Conservation (phyloP, 2,329 filamentous ascomycete genomes). For the Aspergillus fumigatiaffinis region DNA sequence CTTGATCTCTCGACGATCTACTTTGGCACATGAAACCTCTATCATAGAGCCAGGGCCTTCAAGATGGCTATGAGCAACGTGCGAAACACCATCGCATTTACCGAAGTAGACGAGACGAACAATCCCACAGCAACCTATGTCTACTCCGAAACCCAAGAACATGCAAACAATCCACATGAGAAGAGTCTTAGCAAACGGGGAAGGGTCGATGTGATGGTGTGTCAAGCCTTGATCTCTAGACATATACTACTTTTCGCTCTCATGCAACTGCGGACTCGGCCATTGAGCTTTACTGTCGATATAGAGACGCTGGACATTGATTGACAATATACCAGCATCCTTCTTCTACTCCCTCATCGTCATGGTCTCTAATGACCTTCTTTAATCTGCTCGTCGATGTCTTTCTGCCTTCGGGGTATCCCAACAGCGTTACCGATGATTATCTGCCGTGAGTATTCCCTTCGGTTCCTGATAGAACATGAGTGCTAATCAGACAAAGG, state of each 20-base stretch:
- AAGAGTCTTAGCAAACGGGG: constrained; percentile 16
- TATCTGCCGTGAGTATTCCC: constrained; percentile 62
- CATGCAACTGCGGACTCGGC: background rate
- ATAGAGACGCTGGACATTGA: background rate
- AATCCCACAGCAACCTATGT: constrained; percentile 49
- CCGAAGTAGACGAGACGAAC: constrained; percentile 48
- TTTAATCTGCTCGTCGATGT: constrained; percentile 56
- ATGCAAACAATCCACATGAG: background rate
- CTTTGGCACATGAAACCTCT: background rate
- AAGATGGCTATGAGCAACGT: constrained; percentile 12
- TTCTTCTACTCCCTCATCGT: constrained; percentile 11
- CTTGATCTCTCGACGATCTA: background rate
- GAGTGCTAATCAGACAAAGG: constrained; percentile 36
- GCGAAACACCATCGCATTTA: constrained; percentile 23
- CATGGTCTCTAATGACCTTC: constrained; percentile 25
- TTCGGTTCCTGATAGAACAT: background rate
- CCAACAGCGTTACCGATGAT: constrained; percentile 78
- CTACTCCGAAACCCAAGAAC: constrained; percentile 30
- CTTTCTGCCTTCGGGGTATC: constrained; percentile 85
- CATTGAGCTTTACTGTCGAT: background rate
- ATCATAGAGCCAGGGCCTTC: background rate
- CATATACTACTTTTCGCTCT: background rate
- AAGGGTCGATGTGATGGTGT: constrained; percentile 45
- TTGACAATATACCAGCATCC: constrained; percentile 8
- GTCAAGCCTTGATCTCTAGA: constrained; percentile 9